Percentiles rank a stretch among this genome's conserved stretches.
Conservation (phyloP, 371 early-diverging fungal genomes). For the Mortierella sp. region DNA sequence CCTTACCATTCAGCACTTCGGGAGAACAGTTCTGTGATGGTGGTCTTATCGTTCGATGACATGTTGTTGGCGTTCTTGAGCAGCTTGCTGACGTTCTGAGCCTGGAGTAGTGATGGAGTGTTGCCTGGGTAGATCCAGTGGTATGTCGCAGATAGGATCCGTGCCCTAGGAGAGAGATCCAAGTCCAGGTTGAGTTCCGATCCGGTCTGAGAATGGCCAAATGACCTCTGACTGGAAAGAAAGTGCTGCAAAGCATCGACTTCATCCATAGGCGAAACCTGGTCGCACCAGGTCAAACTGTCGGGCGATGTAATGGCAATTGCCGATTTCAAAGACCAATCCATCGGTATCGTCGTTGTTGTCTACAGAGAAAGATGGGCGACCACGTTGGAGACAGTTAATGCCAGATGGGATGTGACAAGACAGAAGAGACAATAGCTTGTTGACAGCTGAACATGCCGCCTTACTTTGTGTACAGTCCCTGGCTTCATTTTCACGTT, state of each 20-base stretch:
- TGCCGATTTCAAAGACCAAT: constrained; percentile 45
- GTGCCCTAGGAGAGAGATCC: constrained; percentile 7
- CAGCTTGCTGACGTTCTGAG: constrained; percentile 39
- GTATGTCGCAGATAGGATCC: constrained; percentile 22
- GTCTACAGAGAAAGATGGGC: constrained; percentile 16
- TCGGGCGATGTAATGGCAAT: constrained; percentile 33
- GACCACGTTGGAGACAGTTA: neutral
- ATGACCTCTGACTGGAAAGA: constrained; percentile 12
- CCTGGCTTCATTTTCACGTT: constrained; percentile 10
- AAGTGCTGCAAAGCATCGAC: constrained; percentile 34
- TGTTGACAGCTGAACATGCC: no score
- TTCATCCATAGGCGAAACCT: constrained; percentile 21
- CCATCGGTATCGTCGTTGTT: constrained; percentile 19
- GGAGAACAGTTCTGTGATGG: constrained; percentile 41
- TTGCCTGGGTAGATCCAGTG: constrained; percentile 53
- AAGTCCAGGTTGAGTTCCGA: neutral
- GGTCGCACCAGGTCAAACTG: constrained; percentile 44
- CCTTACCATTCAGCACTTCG: constrained; percentile 41
- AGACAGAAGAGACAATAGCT: no score
- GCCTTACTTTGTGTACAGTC: constrained; percentile 16
- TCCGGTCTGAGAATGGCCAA: neutral
- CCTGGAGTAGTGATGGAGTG: constrained; percentile 29
- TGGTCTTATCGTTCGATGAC: constrained; percentile 33
- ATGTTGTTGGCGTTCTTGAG: constrained; percentile 36
- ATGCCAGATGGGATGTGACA: no score